A percentile compares a stretch with the other conserved stretches of the same genome.
Evolutionary conservation across 805 yeast genomes (phyloP).

Genomic region (Candida ficus): DNA sequence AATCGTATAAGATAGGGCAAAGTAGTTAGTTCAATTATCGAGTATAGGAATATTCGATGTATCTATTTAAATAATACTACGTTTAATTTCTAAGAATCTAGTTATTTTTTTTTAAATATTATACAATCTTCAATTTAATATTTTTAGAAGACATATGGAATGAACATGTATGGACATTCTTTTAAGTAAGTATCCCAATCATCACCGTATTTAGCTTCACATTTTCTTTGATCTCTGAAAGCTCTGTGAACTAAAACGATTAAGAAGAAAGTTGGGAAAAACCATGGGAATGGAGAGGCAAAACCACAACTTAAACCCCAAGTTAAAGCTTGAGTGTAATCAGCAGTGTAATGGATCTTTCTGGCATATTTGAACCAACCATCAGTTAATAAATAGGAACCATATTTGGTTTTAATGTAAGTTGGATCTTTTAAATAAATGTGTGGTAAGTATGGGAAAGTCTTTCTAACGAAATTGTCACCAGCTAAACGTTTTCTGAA

Average conservation of each 20-base stretch:
- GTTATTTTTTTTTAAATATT: neutral
- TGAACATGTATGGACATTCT: constrained; percentile 86
- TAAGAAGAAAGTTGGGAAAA: constrained; percentile 88
- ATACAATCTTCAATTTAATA: neutral
- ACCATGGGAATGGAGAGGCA: constrained; percentile 89
- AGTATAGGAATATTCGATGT: too few species aligned
- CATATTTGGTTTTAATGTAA: constrained; percentile 79
- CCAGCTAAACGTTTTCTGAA: constrained; percentile 85
- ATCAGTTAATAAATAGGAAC: constrained; percentile 78
- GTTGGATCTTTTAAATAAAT: constrained; percentile 79
- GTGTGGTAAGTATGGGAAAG: constrained; percentile 91
- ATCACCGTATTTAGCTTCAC: constrained; percentile 82
- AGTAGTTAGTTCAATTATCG: too few species aligned
- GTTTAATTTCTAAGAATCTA: neutral
- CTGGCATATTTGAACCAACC: constrained; percentile 96
- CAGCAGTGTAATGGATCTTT: constrained; percentile 94
- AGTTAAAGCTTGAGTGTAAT: constrained; percentile 76
- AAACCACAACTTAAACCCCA: constrained; percentile 94
- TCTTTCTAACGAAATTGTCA: constrained; percentile 66
- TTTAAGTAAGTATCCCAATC: constrained; percentile 88
- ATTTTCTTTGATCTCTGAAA: constrained; percentile 78
- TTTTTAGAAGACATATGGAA: constrained; percentile 72
- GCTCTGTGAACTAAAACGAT: constrained; percentile 87
- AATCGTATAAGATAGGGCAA: too few species aligned
- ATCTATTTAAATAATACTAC: neutral